Conservation (phyloP, 257 asterid species). For the Solanum ossicruentum region DNA sequence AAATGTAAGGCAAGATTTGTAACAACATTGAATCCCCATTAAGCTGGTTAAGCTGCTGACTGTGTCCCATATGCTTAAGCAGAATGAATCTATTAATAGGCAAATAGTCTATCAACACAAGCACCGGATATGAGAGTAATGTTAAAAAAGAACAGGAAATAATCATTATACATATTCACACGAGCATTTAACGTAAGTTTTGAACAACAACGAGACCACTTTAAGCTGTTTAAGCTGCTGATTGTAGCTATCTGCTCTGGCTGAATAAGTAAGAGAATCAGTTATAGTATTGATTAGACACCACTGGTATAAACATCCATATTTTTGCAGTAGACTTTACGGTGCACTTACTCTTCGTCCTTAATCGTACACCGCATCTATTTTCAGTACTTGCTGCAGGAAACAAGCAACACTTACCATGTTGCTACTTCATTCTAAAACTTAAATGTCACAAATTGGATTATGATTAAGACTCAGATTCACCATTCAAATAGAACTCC, state of each 20-base stretch:
- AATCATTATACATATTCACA: background rate
- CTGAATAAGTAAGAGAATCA: background rate
- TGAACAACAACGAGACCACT: background rate
- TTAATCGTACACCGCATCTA: background rate
- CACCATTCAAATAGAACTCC: background rate
- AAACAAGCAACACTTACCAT: background rate
- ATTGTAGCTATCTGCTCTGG: background rate
- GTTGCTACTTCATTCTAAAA: background rate
- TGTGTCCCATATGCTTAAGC: background rate
- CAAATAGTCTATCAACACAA: background rate
- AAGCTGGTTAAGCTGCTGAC: background rate
- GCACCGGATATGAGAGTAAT: background rate
- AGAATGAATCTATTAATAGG: background rate
- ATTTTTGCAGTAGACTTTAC: background rate
- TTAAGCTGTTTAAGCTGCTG: background rate
- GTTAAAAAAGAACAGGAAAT: background rate
- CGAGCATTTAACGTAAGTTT: background rate
- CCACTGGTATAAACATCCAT: background rate
- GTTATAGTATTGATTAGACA: background rate
- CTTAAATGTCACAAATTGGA: background rate
- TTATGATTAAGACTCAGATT: background rate
- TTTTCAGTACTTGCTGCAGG: background rate
- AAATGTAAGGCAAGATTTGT: background rate
- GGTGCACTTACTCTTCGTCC: background rate
- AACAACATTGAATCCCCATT: background rate